Evolutionary conservation across 2,329 filamentous ascomycete species (phyloP).

Genomic region (Teratosphaeria pseudoeucalypti): DNA sequence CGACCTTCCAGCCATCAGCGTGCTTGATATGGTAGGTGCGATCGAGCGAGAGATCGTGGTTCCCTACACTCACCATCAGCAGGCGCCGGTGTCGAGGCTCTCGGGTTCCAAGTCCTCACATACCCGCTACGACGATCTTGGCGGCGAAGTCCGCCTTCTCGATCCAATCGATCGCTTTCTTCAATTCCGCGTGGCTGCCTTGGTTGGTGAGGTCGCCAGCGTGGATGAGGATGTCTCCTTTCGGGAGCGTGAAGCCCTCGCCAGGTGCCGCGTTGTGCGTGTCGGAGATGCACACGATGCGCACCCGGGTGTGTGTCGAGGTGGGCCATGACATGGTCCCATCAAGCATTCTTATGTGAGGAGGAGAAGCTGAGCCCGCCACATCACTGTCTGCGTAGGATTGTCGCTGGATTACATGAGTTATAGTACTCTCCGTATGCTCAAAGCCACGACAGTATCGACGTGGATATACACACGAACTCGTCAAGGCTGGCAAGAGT

Average conservation of each 20-base stretch:
- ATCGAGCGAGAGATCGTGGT: constrained; percentile 66
- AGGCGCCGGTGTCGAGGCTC: neutral
- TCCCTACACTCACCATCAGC: constrained; percentile 40
- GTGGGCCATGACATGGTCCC: neutral
- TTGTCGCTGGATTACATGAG: neutral
- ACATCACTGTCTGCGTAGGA: neutral
- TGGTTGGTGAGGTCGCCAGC: constrained; percentile 69
- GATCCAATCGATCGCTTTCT: constrained; percentile 55
- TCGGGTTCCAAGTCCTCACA: neutral
- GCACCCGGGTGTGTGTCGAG: constrained; percentile 34
- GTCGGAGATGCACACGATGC: constrained; percentile 67
- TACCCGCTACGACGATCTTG: constrained; percentile 62
- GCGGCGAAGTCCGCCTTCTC: constrained; percentile 56
- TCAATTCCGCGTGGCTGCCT: constrained; percentile 48
- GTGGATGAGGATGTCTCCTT: constrained; percentile 64
- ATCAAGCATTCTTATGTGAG: no score
- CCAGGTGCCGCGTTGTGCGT: constrained; percentile 55
- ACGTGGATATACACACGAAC: no score
- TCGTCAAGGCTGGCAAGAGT: no score
- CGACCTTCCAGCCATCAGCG: constrained; percentile 11
- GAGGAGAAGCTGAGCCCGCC: no score
- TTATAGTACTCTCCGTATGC: no score
- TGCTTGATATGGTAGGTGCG: constrained; percentile 19
- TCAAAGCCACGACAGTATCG: no score
- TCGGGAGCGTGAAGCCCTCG: constrained; percentile 50